These are phyloP conservation scores for Debaryomyces singareniensis DNA, from an alignment of 1,139 yeast species.

Conservation along the genomic window DNA sequence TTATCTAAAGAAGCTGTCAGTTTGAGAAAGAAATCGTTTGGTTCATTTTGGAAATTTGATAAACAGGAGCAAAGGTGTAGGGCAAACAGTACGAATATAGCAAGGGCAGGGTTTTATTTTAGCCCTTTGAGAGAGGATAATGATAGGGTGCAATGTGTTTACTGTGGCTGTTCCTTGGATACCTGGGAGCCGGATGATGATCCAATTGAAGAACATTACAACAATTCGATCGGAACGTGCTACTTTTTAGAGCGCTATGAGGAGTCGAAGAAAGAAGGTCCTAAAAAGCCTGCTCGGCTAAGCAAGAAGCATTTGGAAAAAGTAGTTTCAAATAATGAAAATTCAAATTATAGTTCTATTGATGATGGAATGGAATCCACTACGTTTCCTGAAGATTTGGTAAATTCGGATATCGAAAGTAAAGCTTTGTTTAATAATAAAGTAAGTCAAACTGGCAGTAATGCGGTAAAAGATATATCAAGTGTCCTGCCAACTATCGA, in stretches of 20 bases:
- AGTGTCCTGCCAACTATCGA: no score
- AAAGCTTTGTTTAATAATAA: background rate
- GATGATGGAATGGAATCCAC: background rate
- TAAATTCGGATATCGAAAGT: background rate
- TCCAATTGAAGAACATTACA: slow-evolving; percentile 50
- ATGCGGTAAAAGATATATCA: no score
- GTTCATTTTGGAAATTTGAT: slow-evolving; percentile 51
- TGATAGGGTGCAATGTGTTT: slow-evolving; percentile 66
- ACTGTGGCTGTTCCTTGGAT: slow-evolving; percentile 62
- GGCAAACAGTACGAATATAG: slow-evolving; percentile 36
- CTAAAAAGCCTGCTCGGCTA: background rate
- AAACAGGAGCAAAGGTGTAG: slow-evolving; percentile 15
- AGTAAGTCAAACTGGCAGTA: background rate
- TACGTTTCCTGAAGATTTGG: background rate
- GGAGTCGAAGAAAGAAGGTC: background rate
- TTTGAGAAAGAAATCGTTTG: slow-evolving; percentile 48
- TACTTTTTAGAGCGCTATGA: slow-evolving; percentile 26
- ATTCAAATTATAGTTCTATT: background rate
- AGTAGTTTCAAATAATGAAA: no score
- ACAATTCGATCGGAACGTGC: slow-evolving; percentile 41
- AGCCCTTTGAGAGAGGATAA: slow-evolving; percentile 40
- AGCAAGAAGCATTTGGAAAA: background rate
- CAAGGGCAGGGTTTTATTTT: slow-evolving; percentile 51
- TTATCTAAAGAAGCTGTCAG: slow-evolving; percentile 23
- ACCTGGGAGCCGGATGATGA: slow-evolving; percentile 70